phyloP scores from a whole-genome alignment of 1,284 basidiomycete species.

The Porogramme epimiltina region DNA sequence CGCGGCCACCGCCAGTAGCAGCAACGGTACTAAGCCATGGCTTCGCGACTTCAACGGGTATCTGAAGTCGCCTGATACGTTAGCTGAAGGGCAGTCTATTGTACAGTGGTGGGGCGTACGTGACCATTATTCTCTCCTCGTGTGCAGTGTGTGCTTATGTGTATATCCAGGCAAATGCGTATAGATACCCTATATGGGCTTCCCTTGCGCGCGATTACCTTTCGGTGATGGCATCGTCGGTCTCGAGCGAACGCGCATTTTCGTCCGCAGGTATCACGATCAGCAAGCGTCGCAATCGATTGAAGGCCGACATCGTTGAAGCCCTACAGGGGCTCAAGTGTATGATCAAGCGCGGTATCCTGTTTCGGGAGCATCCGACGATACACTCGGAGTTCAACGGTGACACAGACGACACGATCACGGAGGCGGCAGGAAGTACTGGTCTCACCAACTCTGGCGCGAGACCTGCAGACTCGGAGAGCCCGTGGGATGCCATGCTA shows the following conservation, averaged over 20 bases:
- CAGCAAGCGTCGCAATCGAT: slow-evolving; percentile 19
- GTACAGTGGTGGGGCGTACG: slow-evolving; percentile 18
- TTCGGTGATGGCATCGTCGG: slow-evolving; percentile 5
- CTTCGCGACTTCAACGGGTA: slow-evolving; percentile 6
- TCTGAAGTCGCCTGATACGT: not conserved
- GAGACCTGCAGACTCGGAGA: too few relatives aligned
- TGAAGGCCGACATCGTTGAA: slow-evolving; percentile 34
- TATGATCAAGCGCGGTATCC: slow-evolving; percentile 27
- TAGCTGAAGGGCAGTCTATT: not conserved
- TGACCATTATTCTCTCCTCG: not conserved
- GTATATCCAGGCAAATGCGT: not conserved
- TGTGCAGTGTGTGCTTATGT: not conserved
- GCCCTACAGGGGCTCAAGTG: slow-evolving; percentile 40
- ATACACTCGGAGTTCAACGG: not conserved
- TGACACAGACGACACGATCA: not conserved
- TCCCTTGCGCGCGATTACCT: slow-evolving; percentile 5
- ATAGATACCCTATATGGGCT: not conserved
- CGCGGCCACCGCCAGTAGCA: too few relatives aligned
- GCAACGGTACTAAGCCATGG: slow-evolving; percentile 5
- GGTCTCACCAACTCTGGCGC: too few relatives aligned
- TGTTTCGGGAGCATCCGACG: slow-evolving; percentile 18
- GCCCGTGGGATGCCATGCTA: too few relatives aligned
- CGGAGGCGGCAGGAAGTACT: not conserved
- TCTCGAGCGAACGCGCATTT: slow-evolving; percentile 21
- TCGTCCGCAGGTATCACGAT: slow-evolving; percentile 25